These are phyloP conservation scores for Chlorociboria aeruginascens DNA, from an alignment of 495 filamentous ascomycete species.

Conservation along the genomic window DNA sequence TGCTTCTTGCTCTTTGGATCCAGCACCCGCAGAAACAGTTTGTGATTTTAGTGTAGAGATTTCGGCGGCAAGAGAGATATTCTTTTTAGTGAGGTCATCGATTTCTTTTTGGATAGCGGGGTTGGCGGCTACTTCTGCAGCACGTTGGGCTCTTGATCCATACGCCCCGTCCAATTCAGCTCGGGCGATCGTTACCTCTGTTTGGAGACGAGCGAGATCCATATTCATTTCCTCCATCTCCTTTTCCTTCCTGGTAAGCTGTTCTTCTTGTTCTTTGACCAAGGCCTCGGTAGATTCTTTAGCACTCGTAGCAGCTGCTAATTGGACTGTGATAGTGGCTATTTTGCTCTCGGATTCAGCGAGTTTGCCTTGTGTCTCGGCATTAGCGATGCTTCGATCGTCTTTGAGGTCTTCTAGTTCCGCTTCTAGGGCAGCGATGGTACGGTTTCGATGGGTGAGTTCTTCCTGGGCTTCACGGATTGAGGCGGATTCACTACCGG, in stretches of 20 bases:
- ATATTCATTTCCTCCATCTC: slow-evolving; percentile 67
- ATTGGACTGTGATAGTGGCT: slow-evolving; percentile 22
- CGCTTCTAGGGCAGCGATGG: slow-evolving; percentile 32
- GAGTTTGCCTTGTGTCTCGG: slow-evolving; percentile 19
- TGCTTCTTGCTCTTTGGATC: slow-evolving; percentile 44
- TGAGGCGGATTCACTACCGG: slow-evolving; percentile 24
- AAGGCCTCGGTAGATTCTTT: slow-evolving; percentile 18
- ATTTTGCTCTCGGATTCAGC: slow-evolving; percentile 23
- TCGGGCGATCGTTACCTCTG: slow-evolving; percentile 81
- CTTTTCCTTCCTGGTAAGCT: slow-evolving; percentile 29
- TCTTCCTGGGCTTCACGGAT: slow-evolving; percentile 32
- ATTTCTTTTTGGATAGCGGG: slow-evolving; percentile 56
- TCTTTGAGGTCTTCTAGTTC: slow-evolving; percentile 28
- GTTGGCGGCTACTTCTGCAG: slow-evolving; percentile 58
- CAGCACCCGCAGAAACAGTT: slow-evolving; percentile 13
- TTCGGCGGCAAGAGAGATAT: slow-evolving; percentile 46
- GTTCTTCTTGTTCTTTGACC: slow-evolving; percentile 12
- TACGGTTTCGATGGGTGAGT: slow-evolving; percentile 25
- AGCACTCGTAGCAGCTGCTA: slow-evolving; percentile 25
- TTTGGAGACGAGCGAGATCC: slow-evolving; percentile 76
- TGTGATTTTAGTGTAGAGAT: slow-evolving; percentile 40
- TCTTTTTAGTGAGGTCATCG: slow-evolving; percentile 46
- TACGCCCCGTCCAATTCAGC: slow-evolving; percentile 94
- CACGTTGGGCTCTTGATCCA: slow-evolving; percentile 63
- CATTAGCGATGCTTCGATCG: slow-evolving; percentile 20